Conservation (phyloP, 805 yeast species). For the Wickerhamomyces xylosicus region DNA sequence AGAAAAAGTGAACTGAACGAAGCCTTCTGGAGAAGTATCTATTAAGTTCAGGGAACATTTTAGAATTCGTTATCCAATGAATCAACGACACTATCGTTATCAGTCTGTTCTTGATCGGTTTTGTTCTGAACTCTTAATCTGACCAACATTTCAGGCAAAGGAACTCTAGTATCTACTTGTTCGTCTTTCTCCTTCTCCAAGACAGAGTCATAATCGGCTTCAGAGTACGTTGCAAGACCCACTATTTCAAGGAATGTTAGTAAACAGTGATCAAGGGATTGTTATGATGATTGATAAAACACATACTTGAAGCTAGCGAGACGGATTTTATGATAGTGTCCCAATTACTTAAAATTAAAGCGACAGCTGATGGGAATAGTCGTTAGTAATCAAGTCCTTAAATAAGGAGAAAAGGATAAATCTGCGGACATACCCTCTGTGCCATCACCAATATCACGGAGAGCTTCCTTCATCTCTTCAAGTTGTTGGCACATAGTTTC, state of each 20-base stretch:
- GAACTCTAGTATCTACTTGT: conserved; percentile 11
- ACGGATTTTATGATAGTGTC: background rate
- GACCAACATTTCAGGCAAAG: conserved; percentile 59
- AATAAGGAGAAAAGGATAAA: too few species aligned
- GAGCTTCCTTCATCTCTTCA: background rate
- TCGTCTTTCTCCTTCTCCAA: background rate
- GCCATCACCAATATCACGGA: background rate
- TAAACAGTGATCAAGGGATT: background rate
- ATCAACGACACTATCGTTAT: too few species aligned
- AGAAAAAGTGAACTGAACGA: too few species aligned
- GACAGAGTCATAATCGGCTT: background rate
- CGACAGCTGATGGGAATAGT: too few species aligned
- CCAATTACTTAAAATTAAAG: background rate
- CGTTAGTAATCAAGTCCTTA: too few species aligned
- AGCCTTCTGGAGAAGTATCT: too few species aligned
- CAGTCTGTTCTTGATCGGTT: background rate
- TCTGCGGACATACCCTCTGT: too few species aligned
- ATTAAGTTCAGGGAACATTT: too few species aligned
- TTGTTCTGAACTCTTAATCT: conserved; percentile 43
- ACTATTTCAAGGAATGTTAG: background rate
- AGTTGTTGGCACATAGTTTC: background rate
- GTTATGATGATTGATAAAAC: too few species aligned
- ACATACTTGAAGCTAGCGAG: background rate
- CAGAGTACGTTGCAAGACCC: background rate
- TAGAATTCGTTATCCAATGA: too few species aligned